Conservation (phyloP, 139 green algal genomes). For the Desmodesmus armatus region DNA sequence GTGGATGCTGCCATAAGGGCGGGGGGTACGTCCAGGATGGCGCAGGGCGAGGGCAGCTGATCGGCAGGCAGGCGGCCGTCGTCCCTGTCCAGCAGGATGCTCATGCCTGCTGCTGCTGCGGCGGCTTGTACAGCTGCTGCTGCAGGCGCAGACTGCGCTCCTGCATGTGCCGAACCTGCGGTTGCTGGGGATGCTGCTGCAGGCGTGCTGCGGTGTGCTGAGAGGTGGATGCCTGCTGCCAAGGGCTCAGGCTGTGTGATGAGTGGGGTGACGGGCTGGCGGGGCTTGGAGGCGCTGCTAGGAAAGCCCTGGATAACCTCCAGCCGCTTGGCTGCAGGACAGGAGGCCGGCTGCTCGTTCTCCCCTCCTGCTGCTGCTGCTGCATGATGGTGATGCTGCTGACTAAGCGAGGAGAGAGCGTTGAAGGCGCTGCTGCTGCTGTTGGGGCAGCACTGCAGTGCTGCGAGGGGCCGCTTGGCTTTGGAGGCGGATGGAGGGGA, state of each 20-base stretch:
- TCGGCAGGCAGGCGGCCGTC: background rate
- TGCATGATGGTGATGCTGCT: too few species aligned
- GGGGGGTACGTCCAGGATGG: constrained; percentile 24
- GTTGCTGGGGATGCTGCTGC: background rate
- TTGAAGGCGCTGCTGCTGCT: background rate
- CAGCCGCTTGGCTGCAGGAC: constrained; percentile 7
- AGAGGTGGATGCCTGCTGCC: background rate
- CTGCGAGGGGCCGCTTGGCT: background rate
- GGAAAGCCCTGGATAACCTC: background rate
- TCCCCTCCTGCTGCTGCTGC: background rate
- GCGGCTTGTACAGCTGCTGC: background rate
- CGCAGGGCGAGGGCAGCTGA: background rate
- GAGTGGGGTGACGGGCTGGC: background rate
- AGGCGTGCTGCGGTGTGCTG: background rate
- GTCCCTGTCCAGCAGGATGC: background rate
- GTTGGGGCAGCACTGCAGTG: background rate
- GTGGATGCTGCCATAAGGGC: constrained; percentile 1
- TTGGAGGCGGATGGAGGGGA: background rate
- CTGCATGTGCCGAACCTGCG: background rate
- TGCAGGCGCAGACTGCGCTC: background rate
- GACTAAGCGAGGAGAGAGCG: too few species aligned
- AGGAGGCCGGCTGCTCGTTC: background rate
- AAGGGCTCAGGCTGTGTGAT: background rate
- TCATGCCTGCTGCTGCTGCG: background rate
- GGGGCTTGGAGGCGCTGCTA: background rate